phyloP scores from a whole-genome alignment of 2,329 filamentous ascomycete species.

The Simplicillium aogashimaense region DNA sequence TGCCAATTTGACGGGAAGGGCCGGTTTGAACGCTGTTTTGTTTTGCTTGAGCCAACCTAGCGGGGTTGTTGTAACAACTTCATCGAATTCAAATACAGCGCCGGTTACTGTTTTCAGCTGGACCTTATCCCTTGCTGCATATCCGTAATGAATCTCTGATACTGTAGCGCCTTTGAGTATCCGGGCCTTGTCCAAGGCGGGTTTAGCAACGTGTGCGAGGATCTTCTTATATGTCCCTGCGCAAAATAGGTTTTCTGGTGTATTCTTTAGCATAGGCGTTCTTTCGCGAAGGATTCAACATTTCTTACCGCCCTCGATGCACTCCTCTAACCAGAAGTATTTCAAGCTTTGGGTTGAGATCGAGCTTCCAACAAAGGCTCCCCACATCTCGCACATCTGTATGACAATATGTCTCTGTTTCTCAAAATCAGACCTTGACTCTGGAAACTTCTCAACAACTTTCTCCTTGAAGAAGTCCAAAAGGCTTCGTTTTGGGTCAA shows the following conservation, averaged over 20 bases:
- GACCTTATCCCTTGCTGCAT: slow-evolving; percentile 20
- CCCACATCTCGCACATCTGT: slow-evolving; percentile 56
- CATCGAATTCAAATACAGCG: slow-evolving; percentile 45
- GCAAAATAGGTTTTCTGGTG: slow-evolving; percentile 48
- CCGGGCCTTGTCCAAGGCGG: slow-evolving; percentile 43
- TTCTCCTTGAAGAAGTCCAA: slow-evolving; percentile 41
- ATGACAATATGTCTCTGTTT: slow-evolving; percentile 32
- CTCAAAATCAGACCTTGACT: slow-evolving; percentile 28
- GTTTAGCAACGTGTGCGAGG: slow-evolving; percentile 46
- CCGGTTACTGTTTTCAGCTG: slow-evolving; percentile 36
- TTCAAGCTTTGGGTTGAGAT: slow-evolving; percentile 58
- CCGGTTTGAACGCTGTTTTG: slow-evolving; percentile 46
- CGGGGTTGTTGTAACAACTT: slow-evolving; percentile 58
- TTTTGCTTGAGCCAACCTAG: slow-evolving; percentile 60
- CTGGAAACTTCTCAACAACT: slow-evolving; percentile 34
- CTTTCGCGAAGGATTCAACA: neutral
- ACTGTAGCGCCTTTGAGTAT: slow-evolving; percentile 42
- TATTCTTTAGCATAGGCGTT: neutral
- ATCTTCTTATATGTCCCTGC: slow-evolving; percentile 50
- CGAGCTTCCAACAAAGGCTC: slow-evolving; percentile 58
- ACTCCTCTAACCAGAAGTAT: slow-evolving; percentile 72
- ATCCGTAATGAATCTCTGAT: slow-evolving; percentile 26
- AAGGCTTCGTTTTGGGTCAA: slow-evolving; percentile 36
- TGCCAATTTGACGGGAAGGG: slow-evolving; percentile 44
- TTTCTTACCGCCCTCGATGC: slow-evolving; percentile 54